Conservation (phyloP, 31 red algal genomes). For the Asparagopsis taxiformis region DNA sequence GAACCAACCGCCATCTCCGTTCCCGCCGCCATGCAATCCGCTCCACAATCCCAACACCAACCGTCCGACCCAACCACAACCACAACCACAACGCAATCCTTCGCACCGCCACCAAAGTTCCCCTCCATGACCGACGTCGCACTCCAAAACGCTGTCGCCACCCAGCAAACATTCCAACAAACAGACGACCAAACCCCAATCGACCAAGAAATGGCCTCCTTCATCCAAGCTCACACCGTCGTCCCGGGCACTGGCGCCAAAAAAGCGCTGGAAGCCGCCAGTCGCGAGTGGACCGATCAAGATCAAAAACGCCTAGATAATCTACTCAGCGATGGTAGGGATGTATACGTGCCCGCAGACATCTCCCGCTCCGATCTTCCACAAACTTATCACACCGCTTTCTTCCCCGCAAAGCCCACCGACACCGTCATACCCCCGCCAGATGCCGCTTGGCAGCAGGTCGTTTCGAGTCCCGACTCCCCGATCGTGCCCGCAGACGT, state of each 20-base stretch:
- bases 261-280: slow-evolving; percentile 11
- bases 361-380: too few species aligned
- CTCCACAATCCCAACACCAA: not conserved
- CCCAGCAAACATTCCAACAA: not conserved
- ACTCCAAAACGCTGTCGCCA: not conserved
- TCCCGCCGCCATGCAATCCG: slow-evolving; percentile 12
- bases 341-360: slow-evolving; percentile 54
- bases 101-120: slow-evolving; percentile 33
- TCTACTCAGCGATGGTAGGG: slow-evolving; percentile 33
- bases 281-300: slow-evolving; percentile 22
- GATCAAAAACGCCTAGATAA: slow-evolving; percentile 39
- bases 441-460: too few species aligned
- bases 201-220: slow-evolving; percentile 27
- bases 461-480: not conserved
- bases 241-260: slow-evolving; percentile 30
- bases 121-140: slow-evolving; percentile 44
- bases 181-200: slow-evolving; percentile 5
- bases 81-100: not conserved
- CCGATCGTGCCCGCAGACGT: not conserved
- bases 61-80: not conserved
- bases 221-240: slow-evolving; percentile 25
- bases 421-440: too few species aligned
- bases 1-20: slow-evolving; percentile 29
- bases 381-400: too few species aligned
- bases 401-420: too few species aligned